Evolutionary conservation across 1,284 basidiomycete species (phyloP), one percentile per base, ranked within the genome.

Genomic region (Ustilago bromivora): DNA sequence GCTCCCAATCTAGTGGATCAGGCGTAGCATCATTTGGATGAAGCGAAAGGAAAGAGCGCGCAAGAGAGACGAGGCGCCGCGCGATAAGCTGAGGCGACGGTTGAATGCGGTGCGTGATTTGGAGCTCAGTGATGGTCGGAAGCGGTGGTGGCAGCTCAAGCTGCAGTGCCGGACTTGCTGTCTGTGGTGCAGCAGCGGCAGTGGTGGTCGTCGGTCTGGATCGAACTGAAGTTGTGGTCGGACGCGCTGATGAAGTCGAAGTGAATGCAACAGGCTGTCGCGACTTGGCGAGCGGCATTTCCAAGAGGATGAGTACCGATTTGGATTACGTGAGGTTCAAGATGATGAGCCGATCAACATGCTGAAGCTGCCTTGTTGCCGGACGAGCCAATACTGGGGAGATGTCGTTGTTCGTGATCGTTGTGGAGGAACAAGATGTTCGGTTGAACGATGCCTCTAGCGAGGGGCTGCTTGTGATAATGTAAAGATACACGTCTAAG

Each of bases 281-380:
- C 40, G 62, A 53, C 57, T 74, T 74, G 46, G 62, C 71, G 58
- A 73, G 71, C 65, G 71, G 71, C 71, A 73, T 73, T 38, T 66
- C 60, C 47, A 57, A 62, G 46, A 12, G n/a, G 35, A 34, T 43
- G 40, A 19, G 12, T 36, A 10, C 28, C 23, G 19, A 28, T 1
- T 6, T 19, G n/a, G n/a, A 46, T 46, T 19, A 15, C n/a, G 43
- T 34, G 8, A 10, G 9, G 28, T 12, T 31, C 19, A 28, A n/a
- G 36, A 11, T 19, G 13, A 38, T 51, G 38, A 57, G 34, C 19
- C 4, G 17, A 23, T 49, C 11, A 46, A 19, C 54, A 57, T 63
- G 61, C 54, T 57, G 41, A 47, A 17, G 41, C n/a, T 19, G n/a
- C 6, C 19, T 19, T 19, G 43, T 46, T 46, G 43, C n/a, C 43